Percentiles rank a stretch among this genome's conserved stretches.
These are phyloP conservation scores for Begonia fuchsioides DNA, from an alignment of 306 rosid genomes.

Conservation along the genomic window DNA sequence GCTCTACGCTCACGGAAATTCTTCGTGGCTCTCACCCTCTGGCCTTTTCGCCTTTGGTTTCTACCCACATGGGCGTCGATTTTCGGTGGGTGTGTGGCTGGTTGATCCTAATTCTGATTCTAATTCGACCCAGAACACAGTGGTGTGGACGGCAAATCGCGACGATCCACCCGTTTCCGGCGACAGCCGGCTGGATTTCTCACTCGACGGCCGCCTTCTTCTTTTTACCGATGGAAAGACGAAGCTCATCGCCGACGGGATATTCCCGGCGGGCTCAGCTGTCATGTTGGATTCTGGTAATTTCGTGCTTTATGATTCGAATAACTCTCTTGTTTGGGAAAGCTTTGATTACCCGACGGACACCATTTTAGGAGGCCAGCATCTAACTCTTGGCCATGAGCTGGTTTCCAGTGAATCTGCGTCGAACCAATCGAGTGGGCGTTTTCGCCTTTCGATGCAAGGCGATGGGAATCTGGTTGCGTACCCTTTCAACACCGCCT, in stretches of 20 bases:
- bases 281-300: constrained; percentile 11
- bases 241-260: not conserved
- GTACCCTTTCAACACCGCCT: not conserved
- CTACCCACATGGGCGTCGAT: not conserved
- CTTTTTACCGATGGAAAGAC: not conserved
- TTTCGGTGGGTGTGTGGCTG: constrained; percentile 11
- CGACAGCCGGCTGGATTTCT: not conserved
- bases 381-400: not conserved
- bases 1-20: not conserved
- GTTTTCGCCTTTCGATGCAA: constrained; percentile 7
- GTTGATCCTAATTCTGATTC: too few relatives aligned
- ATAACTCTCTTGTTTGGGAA: not conserved
- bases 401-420: constrained; percentile 5
- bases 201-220: constrained; percentile 1
- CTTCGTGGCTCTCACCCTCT: constrained; percentile 13
- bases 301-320: constrained; percentile 4
- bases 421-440: constrained; percentile 1
- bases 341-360: constrained; percentile 11
- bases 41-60: constrained; percentile 12
- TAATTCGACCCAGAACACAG: not conserved
- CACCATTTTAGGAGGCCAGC: constrained; percentile 8
- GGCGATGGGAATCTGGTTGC: constrained; percentile 6
- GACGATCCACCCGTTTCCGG: constrained; percentile 2
- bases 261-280: not conserved
- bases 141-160: constrained; percentile 10